phyloP scores from a whole-genome alignment of 2,329 filamentous ascomycete species.

The Trichoderma breve region DNA sequence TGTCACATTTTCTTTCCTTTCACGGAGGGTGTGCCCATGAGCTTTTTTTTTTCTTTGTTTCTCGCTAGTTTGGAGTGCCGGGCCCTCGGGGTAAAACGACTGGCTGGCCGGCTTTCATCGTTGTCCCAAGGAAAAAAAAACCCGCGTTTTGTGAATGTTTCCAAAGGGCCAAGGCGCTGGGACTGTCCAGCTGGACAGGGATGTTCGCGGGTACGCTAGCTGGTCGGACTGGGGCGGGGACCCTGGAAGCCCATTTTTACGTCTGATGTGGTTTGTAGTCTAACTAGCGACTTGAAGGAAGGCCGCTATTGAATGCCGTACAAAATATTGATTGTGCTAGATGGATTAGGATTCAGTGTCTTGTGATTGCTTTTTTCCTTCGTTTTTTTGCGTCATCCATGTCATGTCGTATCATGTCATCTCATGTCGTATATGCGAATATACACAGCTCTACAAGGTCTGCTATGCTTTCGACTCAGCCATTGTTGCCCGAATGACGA shows the following conservation, averaged over 20 bases:
- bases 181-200: conserved; percentile 23
- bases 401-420: neutral
- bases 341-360: neutral
- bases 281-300: neutral
- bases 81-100: conserved; percentile 1
- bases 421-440: neutral
- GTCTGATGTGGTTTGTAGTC: neutral
- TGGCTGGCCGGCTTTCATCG: neutral
- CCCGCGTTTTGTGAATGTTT: neutral
- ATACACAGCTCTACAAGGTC: neutral
- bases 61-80: neutral
- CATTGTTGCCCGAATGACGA: neutral
- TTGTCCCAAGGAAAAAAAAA: neutral
- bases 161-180: neutral
- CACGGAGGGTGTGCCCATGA: neutral
- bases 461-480: neutral
- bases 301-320: neutral
- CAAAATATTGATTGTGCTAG: neutral
- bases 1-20: neutral
- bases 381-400: neutral
- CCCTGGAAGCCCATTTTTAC: neutral
- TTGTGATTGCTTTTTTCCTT: neutral
- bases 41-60: neutral
- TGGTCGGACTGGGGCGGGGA: neutral
- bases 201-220: conserved; percentile 18